Base-by-base conservation (phyloP, 768 basidiomycete species). In the Kwoniella dendrophila region DNA sequence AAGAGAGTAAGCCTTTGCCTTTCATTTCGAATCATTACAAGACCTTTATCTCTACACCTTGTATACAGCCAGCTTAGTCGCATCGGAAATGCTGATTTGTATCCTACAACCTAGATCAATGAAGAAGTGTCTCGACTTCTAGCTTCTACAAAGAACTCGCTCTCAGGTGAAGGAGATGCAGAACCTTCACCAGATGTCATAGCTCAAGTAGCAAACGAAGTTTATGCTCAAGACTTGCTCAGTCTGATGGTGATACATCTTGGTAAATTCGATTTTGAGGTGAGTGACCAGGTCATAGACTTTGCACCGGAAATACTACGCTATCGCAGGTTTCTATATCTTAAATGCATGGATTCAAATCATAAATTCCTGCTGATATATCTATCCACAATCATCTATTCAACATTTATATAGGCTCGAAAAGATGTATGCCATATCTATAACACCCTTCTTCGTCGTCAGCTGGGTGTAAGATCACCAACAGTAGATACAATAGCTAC, bases 161-260 rank as follows among this genome's bases (percentile, higher is more conserved):
- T 76, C 3, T 33, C 57, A 1, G 74, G 74, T 11, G 74, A 76
- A 22, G 56, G 50, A 4, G 70, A 68, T 18, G 33, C 32, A 0
- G 74, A 76, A 43, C 66, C 74, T 63, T 90, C 92, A 16, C 90
- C 93, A 0, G 95, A 98, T 71, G 82, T 91, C 32, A 85, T 97
- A 43, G 92, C 94, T 6, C 94, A 97, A 77, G 86, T 98, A 11
- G 90, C 95, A 0, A 93, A 97, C 74, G 95, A 98, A 77, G 91
- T 92, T 8, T 98, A 97, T 81, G 87, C 86, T 63, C 90, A 89
- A 47, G 92, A 96, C 76, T 83, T 98, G 26, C 83, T 98, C 26
- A 85, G 89, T 63, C 82, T 86, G 36, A 85, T 96, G 63, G 87
- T 98, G 32, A 82, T 86, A 59, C 86, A 90, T 77, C 87, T 96